Evolutionary conservation across 495 filamentous ascomycete species (phyloP), one percentile per base, ranked within the genome.

Genomic region (Hyaloscypha bicolor): DNA sequence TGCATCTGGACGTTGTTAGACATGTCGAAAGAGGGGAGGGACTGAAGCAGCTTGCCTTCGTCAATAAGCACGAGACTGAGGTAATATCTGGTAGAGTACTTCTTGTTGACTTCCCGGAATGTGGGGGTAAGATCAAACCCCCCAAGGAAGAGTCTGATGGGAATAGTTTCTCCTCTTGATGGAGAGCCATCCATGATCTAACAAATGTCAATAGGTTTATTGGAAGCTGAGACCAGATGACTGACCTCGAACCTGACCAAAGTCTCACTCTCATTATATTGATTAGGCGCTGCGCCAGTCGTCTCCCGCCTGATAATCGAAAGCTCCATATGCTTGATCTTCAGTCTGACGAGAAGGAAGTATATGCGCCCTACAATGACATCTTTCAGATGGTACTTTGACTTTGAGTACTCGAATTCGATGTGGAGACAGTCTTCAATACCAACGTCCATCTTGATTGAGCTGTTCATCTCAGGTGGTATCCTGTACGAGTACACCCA

Each of bases 281-380:
- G 96, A 79, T 99, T 99, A n/a, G 95, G 95, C n/a, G 95, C 91
- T 3, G 92, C 93, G 21, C 95, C 95, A 8, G 95, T 98, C 6
- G 95, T 98, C 80, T 99, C 95, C 69, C 95, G 85, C 71, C 95
- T 88, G 75, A 99, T 99, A 72, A 99, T 99, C 67, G 92, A 95
- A 58, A 99, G 80, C 82, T 99, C 95, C 95, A 99, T 99, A 78
- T 99, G 96, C 81, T 97, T 97, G 78, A 99, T 99, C 87, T 99
- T 99, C 76, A 99, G 84, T 75, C 95, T 88, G 68, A 99, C 95
- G 31, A 99, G 85, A 70, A 99, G 81, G 82, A 99, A 99, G 83
- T 98, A 99, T 84, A 99, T 99, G 68, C 95, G 88, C 60, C 95
- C 95, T 58, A 99, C 95, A 72, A 99, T 99, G 62, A 99, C 95